A percentile compares a stretch with the other conserved stretches of the same genome.
Evolutionary conservation across 352 stramenopile genomes (phyloP).

Genomic region (Phytophthora pini): DNA sequence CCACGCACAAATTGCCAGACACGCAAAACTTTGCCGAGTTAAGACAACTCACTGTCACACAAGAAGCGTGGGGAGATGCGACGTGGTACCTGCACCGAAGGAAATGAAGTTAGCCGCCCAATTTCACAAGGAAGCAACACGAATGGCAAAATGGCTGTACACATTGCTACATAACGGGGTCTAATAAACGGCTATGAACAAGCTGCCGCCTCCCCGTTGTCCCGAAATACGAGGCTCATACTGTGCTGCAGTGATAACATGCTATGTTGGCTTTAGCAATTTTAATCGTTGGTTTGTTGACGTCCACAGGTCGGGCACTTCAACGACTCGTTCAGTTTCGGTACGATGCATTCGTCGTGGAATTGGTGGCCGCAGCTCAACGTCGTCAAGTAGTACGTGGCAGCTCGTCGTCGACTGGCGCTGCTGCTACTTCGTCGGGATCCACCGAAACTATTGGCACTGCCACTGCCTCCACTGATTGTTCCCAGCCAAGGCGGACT

Average conservation of each 20-base stretch:
- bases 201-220: slow-evolving; percentile 24
- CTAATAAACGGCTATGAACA: slow-evolving; percentile 43
- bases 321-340: slow-evolving; percentile 75
- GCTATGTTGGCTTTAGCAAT: slow-evolving; percentile 7
- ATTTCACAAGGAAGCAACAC: not conserved
- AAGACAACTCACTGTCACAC: slow-evolving; percentile 49
- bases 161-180: slow-evolving; percentile 27
- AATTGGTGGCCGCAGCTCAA: slow-evolving; percentile 81
- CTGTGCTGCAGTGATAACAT: slow-evolving; percentile 18
- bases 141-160: slow-evolving; percentile 17
- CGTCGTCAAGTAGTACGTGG: slow-evolving; percentile 72
- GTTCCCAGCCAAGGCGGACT: slow-evolving; percentile 26
- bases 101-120: slow-evolving; percentile 26
- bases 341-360: slow-evolving; percentile 87
- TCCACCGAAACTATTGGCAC: slow-evolving; percentile 19
- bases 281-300: slow-evolving; percentile 33
- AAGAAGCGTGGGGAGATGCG: slow-evolving; percentile 65
- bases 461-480: slow-evolving; percentile 21
- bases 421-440: slow-evolving; percentile 17
- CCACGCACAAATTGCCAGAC: slow-evolving; percentile 59
- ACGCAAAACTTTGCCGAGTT: slow-evolving; percentile 53
- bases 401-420: slow-evolving; percentile 31
- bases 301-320: slow-evolving; percentile 69
- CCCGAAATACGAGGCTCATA: slow-evolving; percentile 30
- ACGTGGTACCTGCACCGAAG: slow-evolving; percentile 66